Conservation (phyloP, 805 yeast genomes). For the Lachancea sp. region DNA sequence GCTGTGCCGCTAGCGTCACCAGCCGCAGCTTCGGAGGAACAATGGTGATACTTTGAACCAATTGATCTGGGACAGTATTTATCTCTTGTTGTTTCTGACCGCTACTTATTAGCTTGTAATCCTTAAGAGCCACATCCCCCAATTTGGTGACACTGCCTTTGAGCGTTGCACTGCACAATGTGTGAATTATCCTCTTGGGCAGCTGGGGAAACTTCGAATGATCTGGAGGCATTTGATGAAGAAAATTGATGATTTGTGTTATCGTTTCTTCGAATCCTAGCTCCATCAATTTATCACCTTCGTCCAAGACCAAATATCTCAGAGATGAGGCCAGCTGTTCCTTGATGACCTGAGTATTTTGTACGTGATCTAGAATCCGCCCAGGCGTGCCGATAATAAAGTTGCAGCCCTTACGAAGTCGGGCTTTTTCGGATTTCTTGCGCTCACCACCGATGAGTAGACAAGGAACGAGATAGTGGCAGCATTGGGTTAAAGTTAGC, state of each 20-base stretch:
- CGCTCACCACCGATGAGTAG: constrained; percentile 97
- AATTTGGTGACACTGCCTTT: constrained; percentile 72
- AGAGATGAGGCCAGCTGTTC: constrained; percentile 50
- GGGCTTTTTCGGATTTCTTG: constrained; percentile 92
- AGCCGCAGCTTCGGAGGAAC: constrained; percentile 90
- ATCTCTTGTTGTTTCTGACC: constrained; percentile 21
- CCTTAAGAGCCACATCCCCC: constrained; percentile 67
- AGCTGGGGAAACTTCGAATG: constrained; percentile 44
- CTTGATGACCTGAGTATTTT: constrained; percentile 73
- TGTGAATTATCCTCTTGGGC: constrained; percentile 66
- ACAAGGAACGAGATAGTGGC: constrained; percentile 90
- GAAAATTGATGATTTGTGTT: constrained; percentile 58
- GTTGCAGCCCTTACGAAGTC: constrained; percentile 92
- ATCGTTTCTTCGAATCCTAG: constrained; percentile 94
- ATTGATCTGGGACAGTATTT: constrained; percentile 79
- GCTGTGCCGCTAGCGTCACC: constrained; percentile 66
- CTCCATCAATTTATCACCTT: constrained; percentile 94
- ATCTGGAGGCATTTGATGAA: constrained; percentile 41
- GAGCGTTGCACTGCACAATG: constrained; percentile 92
- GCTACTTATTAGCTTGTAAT: constrained; percentile 62
- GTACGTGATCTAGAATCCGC: constrained; percentile 88
- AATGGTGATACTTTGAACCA: constrained; percentile 69
- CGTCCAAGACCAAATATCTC: constrained; percentile 88
- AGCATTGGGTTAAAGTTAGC: constrained; percentile 63
- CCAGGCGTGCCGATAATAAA: constrained; percentile 98